Percentiles rank a stretch among this genome's conserved stretches.
Evolutionary conservation across 495 filamentous ascomycete species (phyloP).

Genomic region (Penicillium herquei): DNA sequence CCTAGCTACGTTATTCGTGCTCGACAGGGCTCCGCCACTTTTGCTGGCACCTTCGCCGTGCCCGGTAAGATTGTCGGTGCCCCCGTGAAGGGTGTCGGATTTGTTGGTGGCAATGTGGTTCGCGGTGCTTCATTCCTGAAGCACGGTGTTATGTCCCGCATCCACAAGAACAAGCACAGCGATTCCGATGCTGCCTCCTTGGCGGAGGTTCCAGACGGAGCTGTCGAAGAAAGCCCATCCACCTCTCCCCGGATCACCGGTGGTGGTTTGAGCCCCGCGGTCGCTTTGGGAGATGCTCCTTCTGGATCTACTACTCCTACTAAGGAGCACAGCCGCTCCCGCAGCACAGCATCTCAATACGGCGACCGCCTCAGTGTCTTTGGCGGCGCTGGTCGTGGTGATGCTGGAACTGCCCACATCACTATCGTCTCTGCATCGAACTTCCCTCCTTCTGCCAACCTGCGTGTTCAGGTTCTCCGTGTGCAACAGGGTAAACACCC

Average conservation of each 20-base stretch:
- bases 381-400: conserved; percentile 49
- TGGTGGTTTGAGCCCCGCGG: conserved; percentile 35
- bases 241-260: conserved; percentile 32
- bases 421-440: conserved; percentile 76
- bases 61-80: conserved; percentile 93
- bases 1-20: conserved; percentile 86
- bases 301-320: conserved; percentile 37
- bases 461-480: conserved; percentile 74
- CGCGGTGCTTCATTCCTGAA: conserved; percentile 88
- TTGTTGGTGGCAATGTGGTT: conserved; percentile 75
- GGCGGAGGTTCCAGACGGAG: conserved; percentile 1
- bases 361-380: conserved; percentile 49
- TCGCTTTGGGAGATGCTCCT: conserved; percentile 30
- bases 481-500: conserved; percentile 57
- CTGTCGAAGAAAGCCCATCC: conserved; percentile 29
- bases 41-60: conserved; percentile 85
- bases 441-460: conserved; percentile 73
- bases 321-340: conserved; percentile 59
- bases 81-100: conserved; percentile 85
- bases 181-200: conserved; percentile 53
- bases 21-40: conserved; percentile 87
- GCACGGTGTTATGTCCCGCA: conserved; percentile 62
- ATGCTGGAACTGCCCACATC: conserved; percentile 75
- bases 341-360: conserved; percentile 60
- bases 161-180: conserved; percentile 50